Percentiles rank a stretch among this genome's conserved stretches.
Conservation (phyloP, 352 stramenopile species). For the Paralagenidium karlingii region DNA sequence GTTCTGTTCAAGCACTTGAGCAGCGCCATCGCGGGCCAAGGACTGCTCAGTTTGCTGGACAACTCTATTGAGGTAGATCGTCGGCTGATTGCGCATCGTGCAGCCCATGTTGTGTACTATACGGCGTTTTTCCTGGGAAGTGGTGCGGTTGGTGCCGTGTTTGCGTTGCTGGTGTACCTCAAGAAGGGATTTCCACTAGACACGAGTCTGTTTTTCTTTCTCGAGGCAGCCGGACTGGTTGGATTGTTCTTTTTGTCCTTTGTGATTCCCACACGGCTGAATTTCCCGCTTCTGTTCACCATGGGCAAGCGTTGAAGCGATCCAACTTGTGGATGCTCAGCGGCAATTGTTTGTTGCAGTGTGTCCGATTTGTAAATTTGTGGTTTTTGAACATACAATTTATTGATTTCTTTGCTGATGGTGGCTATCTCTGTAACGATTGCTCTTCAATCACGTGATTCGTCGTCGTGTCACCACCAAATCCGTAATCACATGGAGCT, state of each 20-base stretch:
- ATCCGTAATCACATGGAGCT: no score
- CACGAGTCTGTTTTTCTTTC: constrained; percentile 67
- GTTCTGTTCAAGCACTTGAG: constrained; percentile 54
- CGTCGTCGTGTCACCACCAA: no score
- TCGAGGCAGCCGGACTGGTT: constrained; percentile 43
- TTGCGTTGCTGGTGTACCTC: constrained; percentile 65
- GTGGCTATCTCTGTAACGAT: no score
- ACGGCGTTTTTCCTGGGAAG: constrained; percentile 37
- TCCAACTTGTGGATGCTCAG: no score
- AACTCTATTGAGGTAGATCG: constrained; percentile 69
- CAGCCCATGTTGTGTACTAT: constrained; percentile 48
- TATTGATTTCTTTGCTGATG: no score
- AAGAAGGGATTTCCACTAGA: constrained; percentile 64
- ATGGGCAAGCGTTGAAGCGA: no score
- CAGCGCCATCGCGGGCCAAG: constrained; percentile 42
- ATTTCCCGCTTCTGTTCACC: constrained; percentile 68
- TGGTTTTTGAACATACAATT: no score
- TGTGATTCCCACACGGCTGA: constrained; percentile 63
- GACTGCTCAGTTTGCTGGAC: constrained; percentile 52
- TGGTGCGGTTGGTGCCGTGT: constrained; percentile 32
- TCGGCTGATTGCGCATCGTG: constrained; percentile 52
- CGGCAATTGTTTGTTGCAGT: no score
- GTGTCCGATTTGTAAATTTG: no score
- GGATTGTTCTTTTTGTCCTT: constrained; percentile 71
- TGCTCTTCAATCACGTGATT: no score